A percentile compares a stretch with the other conserved stretches of the same genome.
Evolutionary conservation across 495 filamentous ascomycete genomes (phyloP).

Genomic region (Xeromyces bisporus): DNA sequence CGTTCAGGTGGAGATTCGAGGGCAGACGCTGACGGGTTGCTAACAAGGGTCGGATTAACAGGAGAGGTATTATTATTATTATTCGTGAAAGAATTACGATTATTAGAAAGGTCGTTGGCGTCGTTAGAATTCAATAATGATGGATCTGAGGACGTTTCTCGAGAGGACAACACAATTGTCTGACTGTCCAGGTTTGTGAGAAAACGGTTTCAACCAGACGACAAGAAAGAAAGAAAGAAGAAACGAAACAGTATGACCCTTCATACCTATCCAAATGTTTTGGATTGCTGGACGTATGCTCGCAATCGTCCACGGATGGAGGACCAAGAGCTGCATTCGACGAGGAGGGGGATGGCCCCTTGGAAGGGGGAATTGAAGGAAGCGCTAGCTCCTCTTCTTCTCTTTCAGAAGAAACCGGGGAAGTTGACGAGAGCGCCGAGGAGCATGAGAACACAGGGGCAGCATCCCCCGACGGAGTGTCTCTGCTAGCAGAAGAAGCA

Average conservation of each 20-base stretch:
- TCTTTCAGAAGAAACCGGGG: slow-evolving; percentile 15
- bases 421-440: slow-evolving; percentile 8
- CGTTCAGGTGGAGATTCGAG: slow-evolving; percentile 26
- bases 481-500: slow-evolving; percentile 18
- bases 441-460: slow-evolving; percentile 12
- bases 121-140: slow-evolving; percentile 13
- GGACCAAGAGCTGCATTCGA: slow-evolving; percentile 5
- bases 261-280: slow-evolving; percentile 30
- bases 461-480: slow-evolving; percentile 22
- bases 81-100: slow-evolving; percentile 26
- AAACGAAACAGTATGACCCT: slow-evolving; percentile 2
- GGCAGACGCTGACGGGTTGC: slow-evolving; percentile 31
- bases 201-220: too few species aligned
- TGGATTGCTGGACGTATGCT: slow-evolving; percentile 17
- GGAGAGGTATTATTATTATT: too few species aligned
- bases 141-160: slow-evolving; percentile 13
- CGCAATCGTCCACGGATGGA: slow-evolving; percentile 14
- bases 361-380: slow-evolving; percentile 9
- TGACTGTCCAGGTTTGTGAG: too few species aligned
- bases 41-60: slow-evolving; percentile 28
- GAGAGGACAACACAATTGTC: too few species aligned
- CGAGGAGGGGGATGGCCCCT: background rate
- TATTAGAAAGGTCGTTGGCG: slow-evolving; percentile 17
- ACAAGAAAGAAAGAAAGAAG: slow-evolving; percentile 3
- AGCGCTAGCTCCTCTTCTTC: slow-evolving; percentile 13